Conservation (phyloP, 495 filamentous ascomycete genomes). For the Parathielavia hyrcaniae region DNA sequence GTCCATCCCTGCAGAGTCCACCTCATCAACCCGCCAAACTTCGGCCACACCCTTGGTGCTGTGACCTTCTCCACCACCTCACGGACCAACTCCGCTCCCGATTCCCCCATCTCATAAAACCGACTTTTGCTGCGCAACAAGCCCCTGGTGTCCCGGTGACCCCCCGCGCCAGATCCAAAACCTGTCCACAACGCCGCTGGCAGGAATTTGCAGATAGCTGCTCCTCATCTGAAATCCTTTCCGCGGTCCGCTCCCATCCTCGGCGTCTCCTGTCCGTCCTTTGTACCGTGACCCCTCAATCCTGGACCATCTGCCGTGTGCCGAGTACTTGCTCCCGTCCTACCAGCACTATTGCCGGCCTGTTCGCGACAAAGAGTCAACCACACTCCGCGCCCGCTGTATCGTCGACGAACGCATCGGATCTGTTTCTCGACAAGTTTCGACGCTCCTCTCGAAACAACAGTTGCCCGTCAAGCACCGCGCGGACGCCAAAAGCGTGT, state of each 20-base stretch:
- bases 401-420: neutral
- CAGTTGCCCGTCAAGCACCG: neutral
- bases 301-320: neutral
- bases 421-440: neutral
- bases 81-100: constrained; percentile 4
- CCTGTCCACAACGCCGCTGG: neutral
- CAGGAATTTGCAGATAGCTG: neutral
- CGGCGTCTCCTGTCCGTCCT: neutral
- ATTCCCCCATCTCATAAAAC: neutral
- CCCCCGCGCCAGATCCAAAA: neutral
- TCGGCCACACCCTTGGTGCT: neutral
- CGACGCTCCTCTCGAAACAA: neutral
- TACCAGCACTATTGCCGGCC: neutral
- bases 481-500: neutral
- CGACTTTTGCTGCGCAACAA: neutral
- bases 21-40: constrained; percentile 8
- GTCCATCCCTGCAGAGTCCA: constrained; percentile 8
- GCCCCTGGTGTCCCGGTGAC: neutral
- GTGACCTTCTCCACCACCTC: constrained; percentile 11
- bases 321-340: no score
- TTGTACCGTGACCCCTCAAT: constrained; percentile 8
- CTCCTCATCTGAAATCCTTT: neutral
- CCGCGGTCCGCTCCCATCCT: neutral
- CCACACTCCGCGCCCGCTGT: neutral
- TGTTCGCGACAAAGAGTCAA: neutral